Evolutionary conservation across 768 basidiomycete species (phyloP).

Genomic region (Collybiopsis confluens): DNA sequence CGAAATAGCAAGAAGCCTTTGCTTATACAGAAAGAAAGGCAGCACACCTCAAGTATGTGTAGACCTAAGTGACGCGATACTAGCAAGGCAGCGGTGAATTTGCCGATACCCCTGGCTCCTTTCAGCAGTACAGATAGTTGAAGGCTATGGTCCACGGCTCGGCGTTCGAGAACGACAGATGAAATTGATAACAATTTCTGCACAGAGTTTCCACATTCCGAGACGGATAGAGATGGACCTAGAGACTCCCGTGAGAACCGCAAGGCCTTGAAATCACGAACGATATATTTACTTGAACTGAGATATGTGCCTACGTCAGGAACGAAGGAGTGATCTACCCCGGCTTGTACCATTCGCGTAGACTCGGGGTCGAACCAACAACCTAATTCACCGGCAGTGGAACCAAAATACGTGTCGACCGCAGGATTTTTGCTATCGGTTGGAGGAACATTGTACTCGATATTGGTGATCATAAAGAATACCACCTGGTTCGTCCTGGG

Average conservation of each 20-base stretch:
- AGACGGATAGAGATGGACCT: neutral
- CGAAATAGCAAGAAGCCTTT: too few relatives aligned
- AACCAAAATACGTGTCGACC: slow-evolving; percentile 48
- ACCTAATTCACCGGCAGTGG: slow-evolving; percentile 67
- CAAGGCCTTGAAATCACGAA: neutral
- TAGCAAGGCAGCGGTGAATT: slow-evolving; percentile 57
- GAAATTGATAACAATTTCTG: slow-evolving; percentile 52
- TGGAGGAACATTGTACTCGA: slow-evolving; percentile 60
- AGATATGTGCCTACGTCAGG: slow-evolving; percentile 49
- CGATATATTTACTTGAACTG: slow-evolving; percentile 37
- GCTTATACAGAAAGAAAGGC: too few relatives aligned
- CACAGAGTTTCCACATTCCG: slow-evolving; percentile 29
- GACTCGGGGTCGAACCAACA: slow-evolving; percentile 74
- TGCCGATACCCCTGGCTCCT: slow-evolving; percentile 79
- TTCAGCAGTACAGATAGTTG: slow-evolving; percentile 72
- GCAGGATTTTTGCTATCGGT: slow-evolving; percentile 15
- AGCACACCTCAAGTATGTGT: slow-evolving; percentile 69
- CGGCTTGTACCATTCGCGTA: slow-evolving; percentile 78
- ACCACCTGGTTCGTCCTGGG: slow-evolving; percentile 44
- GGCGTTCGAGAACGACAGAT: slow-evolving; percentile 50
- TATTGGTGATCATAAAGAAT: slow-evolving; percentile 74
- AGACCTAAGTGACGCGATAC: slow-evolving; percentile 65
- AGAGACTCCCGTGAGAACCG: neutral
- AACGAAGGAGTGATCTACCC: slow-evolving; percentile 63
- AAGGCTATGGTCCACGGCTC: slow-evolving; percentile 53